Evolutionary conservation across 768 basidiomycete species (phyloP).

Genomic region (Lactarius hatsudake): DNA sequence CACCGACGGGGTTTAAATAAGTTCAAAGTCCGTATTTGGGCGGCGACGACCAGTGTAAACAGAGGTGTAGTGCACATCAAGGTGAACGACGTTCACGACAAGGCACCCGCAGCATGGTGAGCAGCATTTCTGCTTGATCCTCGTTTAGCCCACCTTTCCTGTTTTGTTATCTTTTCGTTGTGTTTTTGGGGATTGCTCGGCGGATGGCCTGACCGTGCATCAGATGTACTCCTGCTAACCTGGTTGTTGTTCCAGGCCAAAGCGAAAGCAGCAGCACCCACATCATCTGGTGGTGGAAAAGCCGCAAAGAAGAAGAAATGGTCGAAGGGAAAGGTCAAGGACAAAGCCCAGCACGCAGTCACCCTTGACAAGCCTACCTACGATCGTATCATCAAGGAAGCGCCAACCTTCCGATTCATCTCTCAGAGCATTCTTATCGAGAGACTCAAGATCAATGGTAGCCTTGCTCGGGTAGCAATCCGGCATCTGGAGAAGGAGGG

Average conservation of each 20-base stretch:
- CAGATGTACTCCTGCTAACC: constrained; percentile 31
- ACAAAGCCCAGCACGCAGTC: constrained; percentile 98
- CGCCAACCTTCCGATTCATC: constrained; percentile 99
- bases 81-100: constrained; percentile 28
- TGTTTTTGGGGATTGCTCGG: constrained; percentile 12
- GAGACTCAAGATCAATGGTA: constrained; percentile 95
- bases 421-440: constrained; percentile 97
- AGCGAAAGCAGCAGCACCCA: constrained; percentile 76
- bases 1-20: neutral
- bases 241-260: constrained; percentile 33
- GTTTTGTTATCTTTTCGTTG: constrained; percentile 10
- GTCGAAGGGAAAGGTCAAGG: constrained; percentile 99
- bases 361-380: constrained; percentile 89
- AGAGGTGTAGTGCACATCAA: neutral
- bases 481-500: constrained; percentile 91
- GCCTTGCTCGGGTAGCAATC: constrained; percentile 88
- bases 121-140: constrained; percentile 19
- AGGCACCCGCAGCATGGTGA: constrained; percentile 37
- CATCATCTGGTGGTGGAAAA: constrained; percentile 70
- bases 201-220: constrained; percentile 30
- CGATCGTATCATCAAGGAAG: constrained; percentile 96
- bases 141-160: neutral
- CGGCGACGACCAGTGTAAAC: neutral
- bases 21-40: neutral
- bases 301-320: constrained; percentile 99